phyloP scores from a whole-genome alignment of 345 rosid species.

The Moringa oleifera region DNA sequence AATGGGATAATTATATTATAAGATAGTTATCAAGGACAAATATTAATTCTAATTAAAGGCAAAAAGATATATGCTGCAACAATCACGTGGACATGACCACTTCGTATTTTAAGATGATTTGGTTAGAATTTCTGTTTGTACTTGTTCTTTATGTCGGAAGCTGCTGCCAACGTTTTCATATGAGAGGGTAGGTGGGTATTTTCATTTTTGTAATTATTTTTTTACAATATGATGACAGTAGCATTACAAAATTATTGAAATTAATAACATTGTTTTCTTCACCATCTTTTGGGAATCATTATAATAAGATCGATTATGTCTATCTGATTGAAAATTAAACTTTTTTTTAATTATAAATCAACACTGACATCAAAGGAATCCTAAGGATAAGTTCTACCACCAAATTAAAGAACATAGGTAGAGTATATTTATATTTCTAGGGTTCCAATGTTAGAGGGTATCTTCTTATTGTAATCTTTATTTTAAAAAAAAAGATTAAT shows the following conservation, averaged over 20 bases:
- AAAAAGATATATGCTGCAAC: constrained; percentile 2
- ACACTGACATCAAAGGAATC: no score
- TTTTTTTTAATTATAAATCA: no score
- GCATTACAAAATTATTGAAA: not conserved
- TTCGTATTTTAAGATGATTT: not conserved
- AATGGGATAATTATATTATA: no score
- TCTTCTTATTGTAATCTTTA: no score
- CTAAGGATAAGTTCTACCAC: no score
- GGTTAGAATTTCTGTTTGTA: constrained; percentile 19
- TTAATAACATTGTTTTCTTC: constrained; percentile 27
- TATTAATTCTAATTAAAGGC: no score
- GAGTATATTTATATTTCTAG: no score
- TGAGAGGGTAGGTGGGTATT: constrained; percentile 21
- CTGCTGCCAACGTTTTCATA: constrained; percentile 11
- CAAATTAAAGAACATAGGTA: no score
- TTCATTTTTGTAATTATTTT: constrained; percentile 7
- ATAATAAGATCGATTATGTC: not conserved
- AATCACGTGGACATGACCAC: constrained; percentile 22
- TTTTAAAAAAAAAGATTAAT: no score
- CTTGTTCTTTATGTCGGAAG: constrained; percentile 14
- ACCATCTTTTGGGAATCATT: constrained; percentile 24
- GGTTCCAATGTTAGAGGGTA: no score
- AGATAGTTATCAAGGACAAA: no score
- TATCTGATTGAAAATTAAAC: no score
- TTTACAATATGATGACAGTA: constrained; percentile 16